Evolutionary conservation across 139 green algal genomes (phyloP).

Genomic region (Closterium sp.): DNA sequence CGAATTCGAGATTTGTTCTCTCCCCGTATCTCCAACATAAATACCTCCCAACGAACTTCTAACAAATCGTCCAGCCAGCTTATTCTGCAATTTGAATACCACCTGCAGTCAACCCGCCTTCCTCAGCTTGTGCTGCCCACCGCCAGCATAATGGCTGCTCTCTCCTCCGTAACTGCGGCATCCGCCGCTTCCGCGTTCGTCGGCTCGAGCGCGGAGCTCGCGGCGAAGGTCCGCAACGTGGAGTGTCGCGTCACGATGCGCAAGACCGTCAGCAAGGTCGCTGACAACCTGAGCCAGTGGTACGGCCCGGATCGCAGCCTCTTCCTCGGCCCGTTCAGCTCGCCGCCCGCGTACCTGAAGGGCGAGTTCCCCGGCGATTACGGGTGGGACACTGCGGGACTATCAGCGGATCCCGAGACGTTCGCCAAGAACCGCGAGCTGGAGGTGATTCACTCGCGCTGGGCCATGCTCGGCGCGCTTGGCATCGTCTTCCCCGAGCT

Average conservation of each 20-base stretch:
- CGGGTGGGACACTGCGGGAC: not conserved
- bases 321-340: not conserved
- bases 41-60: not conserved
- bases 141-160: not conserved
- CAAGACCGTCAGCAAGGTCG: no score
- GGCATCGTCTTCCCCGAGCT: no score
- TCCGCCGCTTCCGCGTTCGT: not conserved
- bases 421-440: no score
- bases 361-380: not conserved
- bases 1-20: no score
- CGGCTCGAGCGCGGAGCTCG: not conserved
- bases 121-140: no score
- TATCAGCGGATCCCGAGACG: no score
- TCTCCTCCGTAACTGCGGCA: not conserved
- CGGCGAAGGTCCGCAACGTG: not conserved
- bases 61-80: not conserved
- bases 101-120: not conserved
- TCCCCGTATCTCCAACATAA: not conserved
- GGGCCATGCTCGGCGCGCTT: no score
- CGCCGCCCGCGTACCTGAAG: not conserved
- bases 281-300: no score
- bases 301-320: not conserved
- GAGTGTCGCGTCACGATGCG: not conserved
- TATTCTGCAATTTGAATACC: not conserved
- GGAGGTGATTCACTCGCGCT: no score